A percentile compares a stretch with the other conserved stretches of the same genome.
phyloP scores from a whole-genome alignment of 805 yeast genomes.

The Hemisphaericaspora nanyangensis region DNA sequence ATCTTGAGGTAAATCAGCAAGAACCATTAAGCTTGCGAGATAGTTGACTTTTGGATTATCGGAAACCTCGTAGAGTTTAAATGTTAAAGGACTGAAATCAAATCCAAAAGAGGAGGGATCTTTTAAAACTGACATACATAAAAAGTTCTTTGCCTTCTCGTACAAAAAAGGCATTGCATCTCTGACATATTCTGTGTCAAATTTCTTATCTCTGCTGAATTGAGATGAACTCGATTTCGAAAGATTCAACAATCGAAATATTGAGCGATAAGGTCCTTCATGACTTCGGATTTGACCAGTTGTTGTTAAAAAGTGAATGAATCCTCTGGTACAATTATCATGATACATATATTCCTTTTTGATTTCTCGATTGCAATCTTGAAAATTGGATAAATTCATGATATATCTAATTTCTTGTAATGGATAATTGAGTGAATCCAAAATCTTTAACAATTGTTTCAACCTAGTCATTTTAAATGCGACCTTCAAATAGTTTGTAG shows the following conservation, averaged over 20 bases:
- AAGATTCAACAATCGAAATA: too few relatives aligned
- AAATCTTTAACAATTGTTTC: background rate
- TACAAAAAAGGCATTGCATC: too few relatives aligned
- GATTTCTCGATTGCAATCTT: background rate
- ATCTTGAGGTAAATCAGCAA: background rate
- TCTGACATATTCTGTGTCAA: too few relatives aligned
- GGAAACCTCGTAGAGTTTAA: background rate
- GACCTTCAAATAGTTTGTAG: background rate
- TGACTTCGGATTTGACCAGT: too few relatives aligned
- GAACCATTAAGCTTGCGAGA: background rate
- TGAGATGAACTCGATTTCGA: too few relatives aligned
- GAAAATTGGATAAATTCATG: background rate
- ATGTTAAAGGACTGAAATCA: background rate
- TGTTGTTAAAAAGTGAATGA: background rate
- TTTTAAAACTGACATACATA: background rate
- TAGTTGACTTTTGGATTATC: background rate
- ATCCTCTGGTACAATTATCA: background rate
- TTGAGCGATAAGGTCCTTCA: too few relatives aligned
- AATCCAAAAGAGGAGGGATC: background rate
- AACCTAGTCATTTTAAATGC: background rate
- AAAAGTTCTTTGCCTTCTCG: too few relatives aligned
- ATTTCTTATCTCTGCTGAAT: too few relatives aligned
- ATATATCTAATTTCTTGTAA: background rate
- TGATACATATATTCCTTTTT: background rate
- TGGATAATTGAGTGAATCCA: background rate